phyloP scores from a whole-genome alignment of 768 basidiomycete species.

The Russula olivacea region DNA sequence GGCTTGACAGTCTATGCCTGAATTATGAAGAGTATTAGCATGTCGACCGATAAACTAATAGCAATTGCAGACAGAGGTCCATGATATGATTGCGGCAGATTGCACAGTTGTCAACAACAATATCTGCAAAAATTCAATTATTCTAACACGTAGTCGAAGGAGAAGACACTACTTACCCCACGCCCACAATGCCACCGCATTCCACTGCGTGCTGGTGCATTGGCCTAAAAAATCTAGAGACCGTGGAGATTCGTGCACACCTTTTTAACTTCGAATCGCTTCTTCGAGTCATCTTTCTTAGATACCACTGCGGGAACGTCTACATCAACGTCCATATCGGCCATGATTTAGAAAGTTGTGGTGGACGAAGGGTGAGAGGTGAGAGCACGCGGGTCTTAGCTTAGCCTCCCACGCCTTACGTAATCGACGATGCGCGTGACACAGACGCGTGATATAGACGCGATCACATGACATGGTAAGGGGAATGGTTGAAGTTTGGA shows the following conservation, averaged over 20 bases:
- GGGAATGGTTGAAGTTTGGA: conserved; percentile 22
- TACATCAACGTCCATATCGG: conserved; percentile 76
- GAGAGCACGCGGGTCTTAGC: too few species aligned
- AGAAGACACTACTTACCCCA: conserved; percentile 61
- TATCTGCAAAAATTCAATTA: conserved; percentile 49
- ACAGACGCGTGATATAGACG: conserved; percentile 10
- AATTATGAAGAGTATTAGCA: conserved; percentile 2
- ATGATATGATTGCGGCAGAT: conserved; percentile 99
- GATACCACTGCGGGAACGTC: conserved; percentile 45
- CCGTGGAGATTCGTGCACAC: conserved; percentile 38
- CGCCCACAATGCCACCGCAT: conserved; percentile 96
- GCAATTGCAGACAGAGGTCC: conserved; percentile 80
- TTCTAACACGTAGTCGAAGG: too few species aligned
- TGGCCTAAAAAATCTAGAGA: neutral
- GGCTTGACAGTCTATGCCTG: conserved; percentile 99
- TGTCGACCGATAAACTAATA: neutral
- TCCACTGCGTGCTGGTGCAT: conserved; percentile 64
- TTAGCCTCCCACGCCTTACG: neutral
- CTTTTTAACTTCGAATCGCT: conserved; percentile 98
- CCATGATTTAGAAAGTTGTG: conserved; percentile 36
- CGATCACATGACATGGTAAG: conserved; percentile 34
- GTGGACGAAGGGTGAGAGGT: neutral
- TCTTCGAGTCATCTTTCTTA: conserved; percentile 59
- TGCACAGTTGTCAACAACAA: conserved; percentile 98
- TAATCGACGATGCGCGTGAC: neutral